Evolutionary conservation across 768 basidiomycete species (phyloP).

Genomic region (Flagelloscypha sp.): DNA sequence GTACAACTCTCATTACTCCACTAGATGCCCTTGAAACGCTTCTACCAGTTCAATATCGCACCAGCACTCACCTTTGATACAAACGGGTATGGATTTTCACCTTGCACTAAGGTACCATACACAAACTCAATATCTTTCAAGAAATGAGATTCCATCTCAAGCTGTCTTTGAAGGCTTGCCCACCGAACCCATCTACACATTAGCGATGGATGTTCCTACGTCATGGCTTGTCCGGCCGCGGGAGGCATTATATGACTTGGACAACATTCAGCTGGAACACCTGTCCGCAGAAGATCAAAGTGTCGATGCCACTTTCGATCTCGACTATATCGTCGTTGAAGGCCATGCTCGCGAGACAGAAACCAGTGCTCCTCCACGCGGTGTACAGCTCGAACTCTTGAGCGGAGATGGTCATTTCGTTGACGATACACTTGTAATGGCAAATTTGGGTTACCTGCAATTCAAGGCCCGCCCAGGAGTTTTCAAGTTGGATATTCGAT

Average conservation of each 20-base stretch:
- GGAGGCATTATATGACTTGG: slow-evolving; percentile 84
- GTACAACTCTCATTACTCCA: slow-evolving; percentile 1
- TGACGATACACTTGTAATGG: slow-evolving; percentile 88
- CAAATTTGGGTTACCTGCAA: slow-evolving; percentile 93
- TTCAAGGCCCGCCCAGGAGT: slow-evolving; percentile 91
- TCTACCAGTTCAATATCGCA: slow-evolving; percentile 75
- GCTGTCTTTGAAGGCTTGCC: slow-evolving; percentile 70
- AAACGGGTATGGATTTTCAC: slow-evolving; percentile 46
- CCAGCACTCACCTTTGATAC: slow-evolving; percentile 55
- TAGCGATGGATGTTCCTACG: slow-evolving; percentile 85
- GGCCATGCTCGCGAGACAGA: slow-evolving; percentile 81
- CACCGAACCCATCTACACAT: slow-evolving; percentile 81
- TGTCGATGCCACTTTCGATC: slow-evolving; percentile 72
- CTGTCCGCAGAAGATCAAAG: slow-evolving; percentile 54
- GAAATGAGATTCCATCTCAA: slow-evolving; percentile 48
- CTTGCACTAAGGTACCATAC: not conserved
- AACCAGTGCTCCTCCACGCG: slow-evolving; percentile 69
- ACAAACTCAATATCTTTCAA: slow-evolving; percentile 17
- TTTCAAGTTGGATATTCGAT: slow-evolving; percentile 73
- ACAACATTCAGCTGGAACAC: slow-evolving; percentile 82
- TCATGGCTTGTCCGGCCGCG: slow-evolving; percentile 93
- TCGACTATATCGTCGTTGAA: slow-evolving; percentile 89
- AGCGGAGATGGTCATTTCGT: slow-evolving; percentile 37
- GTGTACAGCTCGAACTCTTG: slow-evolving; percentile 81
- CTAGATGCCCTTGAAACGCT: slow-evolving; percentile 84